phyloP scores from a whole-genome alignment of 2,329 filamentous ascomycete genomes.

The Xylariaceae sp. region DNA sequence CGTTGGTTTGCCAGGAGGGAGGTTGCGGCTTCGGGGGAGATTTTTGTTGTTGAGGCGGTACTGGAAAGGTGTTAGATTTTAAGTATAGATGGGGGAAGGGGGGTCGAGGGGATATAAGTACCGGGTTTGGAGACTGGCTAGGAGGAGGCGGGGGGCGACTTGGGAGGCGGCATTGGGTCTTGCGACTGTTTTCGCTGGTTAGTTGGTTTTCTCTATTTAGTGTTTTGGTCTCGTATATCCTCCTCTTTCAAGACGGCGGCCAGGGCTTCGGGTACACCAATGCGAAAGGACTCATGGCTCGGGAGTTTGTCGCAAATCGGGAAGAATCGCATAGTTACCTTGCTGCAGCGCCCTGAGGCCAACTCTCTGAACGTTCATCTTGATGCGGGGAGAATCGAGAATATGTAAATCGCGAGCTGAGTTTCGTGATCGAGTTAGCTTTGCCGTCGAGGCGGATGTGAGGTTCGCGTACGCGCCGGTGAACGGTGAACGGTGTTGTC shows the following conservation, averaged over 20 bases:
- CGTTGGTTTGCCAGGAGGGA: slow-evolving; percentile 77
- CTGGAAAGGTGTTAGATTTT: slow-evolving; percentile 33
- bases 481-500: background rate
- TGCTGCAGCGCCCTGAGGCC: slow-evolving; percentile 54
- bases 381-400: background rate
- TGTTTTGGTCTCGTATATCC: background rate
- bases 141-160: slow-evolving; percentile 42
- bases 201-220: slow-evolving; percentile 15
- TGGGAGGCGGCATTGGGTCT: slow-evolving; percentile 42
- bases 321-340: slow-evolving; percentile 37
- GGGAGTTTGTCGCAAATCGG: background rate
- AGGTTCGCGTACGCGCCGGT: background rate
- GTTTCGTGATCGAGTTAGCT: background rate
- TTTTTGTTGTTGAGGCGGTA: slow-evolving; percentile 50
- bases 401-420: too few species aligned
- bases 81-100: background rate
- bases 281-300: too few species aligned
- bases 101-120: slow-evolving; percentile 28
- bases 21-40: slow-evolving; percentile 49
- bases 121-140: slow-evolving; percentile 44
- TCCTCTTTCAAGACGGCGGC: background rate
- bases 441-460: background rate
- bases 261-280: too few species aligned
- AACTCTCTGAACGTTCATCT: slow-evolving; percentile 53
- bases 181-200: slow-evolving; percentile 34